phyloP scores from a whole-genome alignment of 2,329 filamentous ascomycete genomes.

The Colletotrichum chlorophyti region DNA sequence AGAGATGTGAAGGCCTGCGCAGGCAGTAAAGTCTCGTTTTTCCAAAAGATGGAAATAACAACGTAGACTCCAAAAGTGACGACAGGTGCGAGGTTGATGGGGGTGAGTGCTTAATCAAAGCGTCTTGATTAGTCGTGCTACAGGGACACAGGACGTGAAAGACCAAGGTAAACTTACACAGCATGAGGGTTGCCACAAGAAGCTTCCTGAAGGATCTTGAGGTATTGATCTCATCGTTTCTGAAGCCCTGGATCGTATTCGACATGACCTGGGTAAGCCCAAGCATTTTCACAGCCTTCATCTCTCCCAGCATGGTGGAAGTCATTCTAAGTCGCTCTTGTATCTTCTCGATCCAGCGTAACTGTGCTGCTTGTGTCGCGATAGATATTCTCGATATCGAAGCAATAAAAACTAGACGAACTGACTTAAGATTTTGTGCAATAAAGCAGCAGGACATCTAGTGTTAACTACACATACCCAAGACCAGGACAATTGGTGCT shows the following conservation, averaged over 20 bases:
- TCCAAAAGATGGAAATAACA: conserved; percentile 34
- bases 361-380: conserved; percentile 33
- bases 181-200: conserved; percentile 30
- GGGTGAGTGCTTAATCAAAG: conserved; percentile 27
- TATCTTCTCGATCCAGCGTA: conserved; percentile 49
- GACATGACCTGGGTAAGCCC: conserved; percentile 37
- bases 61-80: conserved; percentile 36
- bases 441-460: no score
- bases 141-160: no score
- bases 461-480: conserved; percentile 27
- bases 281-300: conserved; percentile 54
- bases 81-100: conserved; percentile 32
- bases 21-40: conserved; percentile 31
- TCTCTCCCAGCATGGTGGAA: conserved; percentile 46
- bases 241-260: conserved; percentile 34
- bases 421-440: neutral
- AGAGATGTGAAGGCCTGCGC: conserved; percentile 33
- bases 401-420: conserved; percentile 29
- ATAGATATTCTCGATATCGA: conserved; percentile 28
- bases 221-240: conserved; percentile 37
- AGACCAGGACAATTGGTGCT: conserved; percentile 33
- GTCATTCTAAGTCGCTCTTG: conserved; percentile 50
- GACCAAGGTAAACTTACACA: conserved; percentile 29
- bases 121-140: no score
- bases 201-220: conserved; percentile 36